Conservation (phyloP, 371 early-diverging fungal genomes). For the Rhizopus arrhizus region DNA sequence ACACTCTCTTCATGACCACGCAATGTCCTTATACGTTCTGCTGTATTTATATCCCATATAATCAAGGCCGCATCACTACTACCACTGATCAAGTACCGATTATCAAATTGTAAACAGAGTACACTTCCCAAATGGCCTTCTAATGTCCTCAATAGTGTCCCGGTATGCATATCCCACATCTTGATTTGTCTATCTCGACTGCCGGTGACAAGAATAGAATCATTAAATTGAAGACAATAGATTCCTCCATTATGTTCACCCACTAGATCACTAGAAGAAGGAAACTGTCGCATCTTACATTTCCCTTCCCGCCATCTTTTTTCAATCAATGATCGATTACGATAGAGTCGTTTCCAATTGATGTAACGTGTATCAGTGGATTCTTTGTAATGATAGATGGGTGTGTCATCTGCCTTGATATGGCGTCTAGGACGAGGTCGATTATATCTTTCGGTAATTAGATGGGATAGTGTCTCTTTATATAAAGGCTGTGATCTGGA, state of each 20-base stretch:
- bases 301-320: constrained; percentile 72
- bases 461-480: constrained; percentile 13
- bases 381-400: constrained; percentile 40
- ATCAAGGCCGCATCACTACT: constrained; percentile 81
- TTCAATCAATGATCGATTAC: constrained; percentile 57
- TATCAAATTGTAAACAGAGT: constrained; percentile 80
- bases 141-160: constrained; percentile 61
- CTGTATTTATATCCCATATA: constrained; percentile 77
- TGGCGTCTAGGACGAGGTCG: constrained; percentile 30
- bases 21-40: constrained; percentile 58
- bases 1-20: constrained; percentile 71
- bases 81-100: constrained; percentile 76
- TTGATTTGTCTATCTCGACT: constrained; percentile 83
- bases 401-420: constrained; percentile 39
- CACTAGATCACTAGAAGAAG: constrained; percentile 28
- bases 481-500: constrained; percentile 25
- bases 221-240: constrained; percentile 88
- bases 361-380: constrained; percentile 46
- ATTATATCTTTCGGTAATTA: constrained; percentile 29
- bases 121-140: constrained; percentile 82
- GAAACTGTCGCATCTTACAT: constrained; percentile 59
- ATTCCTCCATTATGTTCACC: constrained; percentile 82
- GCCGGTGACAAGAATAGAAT: constrained; percentile 71
- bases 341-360: constrained; percentile 73
- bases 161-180: constrained; percentile 78